Base-by-base conservation (phyloP, 2,329 filamentous ascomycete species). In the Botrytis aclada region DNA sequence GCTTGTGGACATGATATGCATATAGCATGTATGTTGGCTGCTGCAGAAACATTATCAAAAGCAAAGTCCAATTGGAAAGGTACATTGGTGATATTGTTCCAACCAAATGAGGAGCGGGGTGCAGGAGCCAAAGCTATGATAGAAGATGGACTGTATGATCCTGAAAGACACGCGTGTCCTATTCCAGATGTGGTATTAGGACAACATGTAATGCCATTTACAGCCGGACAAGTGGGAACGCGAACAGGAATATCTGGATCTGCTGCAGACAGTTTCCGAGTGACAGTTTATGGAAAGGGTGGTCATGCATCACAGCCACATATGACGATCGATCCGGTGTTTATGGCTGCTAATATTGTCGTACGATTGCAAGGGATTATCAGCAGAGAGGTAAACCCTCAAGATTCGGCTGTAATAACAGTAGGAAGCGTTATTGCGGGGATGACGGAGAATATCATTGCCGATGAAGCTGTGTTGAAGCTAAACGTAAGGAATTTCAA, bases 1-100 rank as follows among this genome's bases (percentile, higher is more conserved):
- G 89, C 89, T 61, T 92, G 89, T 79, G 90, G 90, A 0, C 90
- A 92, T 77, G 89, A 91, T 76, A 88, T 90, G 83, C 89, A 92
- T 78, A 86, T 91, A 39, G 84, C 87, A 0, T 82, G 82, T 37
- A 81, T 92, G 18, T 82, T 92, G 1, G 89, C 85, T 0, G 85
- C 86, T 0, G 85, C 88, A 0, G 82, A 84, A 22, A 82, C 85
- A 0, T 82, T 93, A 0, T 80, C 83, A 0, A 80, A 79, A 6
- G 0, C 79, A 81, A 0, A 83, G 79, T 76, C 84, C 0, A 58
- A 76, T 0, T 93, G 91, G 91, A 81, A 78, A 9, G 91, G 90
- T 0, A 92, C 89, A 0, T 76, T 93, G n/a, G 81, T 93, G 3
- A 79, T 91, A 20, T 80, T 89, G 7, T 93, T 93, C 79, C 91